phyloP scores from a whole-genome alignment of 2,329 filamentous ascomycete species.

The Chaetomium sp. region DNA sequence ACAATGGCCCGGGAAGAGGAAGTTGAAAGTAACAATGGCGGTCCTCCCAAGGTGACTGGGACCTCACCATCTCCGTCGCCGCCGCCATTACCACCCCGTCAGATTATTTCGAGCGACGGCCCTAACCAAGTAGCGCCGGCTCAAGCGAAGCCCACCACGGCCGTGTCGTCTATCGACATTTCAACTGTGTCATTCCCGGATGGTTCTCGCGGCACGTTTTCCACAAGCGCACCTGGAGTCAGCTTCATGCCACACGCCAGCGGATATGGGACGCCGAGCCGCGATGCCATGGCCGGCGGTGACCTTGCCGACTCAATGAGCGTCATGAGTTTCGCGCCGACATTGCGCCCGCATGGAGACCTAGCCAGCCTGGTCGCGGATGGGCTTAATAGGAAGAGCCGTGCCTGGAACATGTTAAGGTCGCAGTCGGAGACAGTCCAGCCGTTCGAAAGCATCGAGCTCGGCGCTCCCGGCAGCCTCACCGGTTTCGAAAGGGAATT shows the following conservation, averaged over 20 bases:
- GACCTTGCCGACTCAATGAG: conserved; percentile 67
- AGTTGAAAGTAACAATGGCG: conserved; percentile 20
- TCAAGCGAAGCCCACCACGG: conserved; percentile 76
- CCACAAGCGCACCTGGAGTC: conserved; percentile 43
- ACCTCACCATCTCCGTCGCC: conserved; percentile 28
- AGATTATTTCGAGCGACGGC: conserved; percentile 40
- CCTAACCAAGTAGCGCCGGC: conserved; percentile 39
- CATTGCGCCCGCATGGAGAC: conserved; percentile 65
- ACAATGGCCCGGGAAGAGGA: conserved; percentile 33
- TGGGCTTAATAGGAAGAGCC: conserved; percentile 65
- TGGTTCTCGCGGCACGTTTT: conserved; percentile 66
- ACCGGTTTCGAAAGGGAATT: conserved; percentile 76
- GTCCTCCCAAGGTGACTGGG: conserved; percentile 27
- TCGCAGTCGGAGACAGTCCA: conserved; percentile 62
- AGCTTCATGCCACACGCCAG: conserved; percentile 45
- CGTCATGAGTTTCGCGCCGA: conserved; percentile 67
- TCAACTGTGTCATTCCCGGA: conserved; percentile 75
- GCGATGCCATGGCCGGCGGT: conserved; percentile 37
- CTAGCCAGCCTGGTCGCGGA: conserved; percentile 80
- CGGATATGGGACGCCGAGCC: conserved; percentile 45
- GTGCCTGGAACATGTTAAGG: conserved; percentile 68
- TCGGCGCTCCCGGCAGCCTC: conserved; percentile 55
- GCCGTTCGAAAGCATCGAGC: conserved; percentile 60
- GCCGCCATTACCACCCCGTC: conserved; percentile 37
- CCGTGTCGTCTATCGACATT: conserved; percentile 78